A percentile compares a stretch with the other conserved stretches of the same genome.
These are phyloP conservation scores for Tothia fuscella DNA, from an alignment of 2,329 filamentous ascomycete species.

Conservation along the genomic window DNA sequence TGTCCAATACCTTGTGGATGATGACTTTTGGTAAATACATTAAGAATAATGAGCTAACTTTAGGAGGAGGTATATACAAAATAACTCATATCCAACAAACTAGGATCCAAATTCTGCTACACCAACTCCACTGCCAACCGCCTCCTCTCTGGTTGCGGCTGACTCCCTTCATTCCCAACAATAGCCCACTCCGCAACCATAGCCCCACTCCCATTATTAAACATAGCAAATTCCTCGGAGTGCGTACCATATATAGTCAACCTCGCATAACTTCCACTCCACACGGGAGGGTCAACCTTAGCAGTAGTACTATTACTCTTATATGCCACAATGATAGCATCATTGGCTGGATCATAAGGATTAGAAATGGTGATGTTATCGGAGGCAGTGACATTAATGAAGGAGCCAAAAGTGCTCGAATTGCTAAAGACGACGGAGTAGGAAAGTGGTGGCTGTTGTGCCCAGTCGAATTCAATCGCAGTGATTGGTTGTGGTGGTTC, in stretches of 20 bases:
- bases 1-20: no score
- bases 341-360: conserved; percentile 27
- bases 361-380: conserved; percentile 27
- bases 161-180: neutral
- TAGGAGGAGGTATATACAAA: no score
- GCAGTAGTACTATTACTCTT: conserved; percentile 34
- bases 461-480: conserved; percentile 50
- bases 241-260: conserved; percentile 34
- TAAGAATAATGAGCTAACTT: no score
- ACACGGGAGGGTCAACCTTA: conserved; percentile 26
- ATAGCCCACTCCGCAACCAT: conserved; percentile 38
- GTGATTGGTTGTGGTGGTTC: conserved; percentile 28
- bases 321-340: conserved; percentile 28
- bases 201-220: conserved; percentile 25
- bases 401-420: conserved; percentile 17
- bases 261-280: conserved; percentile 33
- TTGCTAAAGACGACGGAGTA: conserved; percentile 47
- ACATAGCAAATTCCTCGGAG: neutral
- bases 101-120: no score
- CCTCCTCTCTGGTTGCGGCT: no score
- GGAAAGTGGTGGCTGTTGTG: conserved; percentile 39
- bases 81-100: no score
- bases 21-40: no score
- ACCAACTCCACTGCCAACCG: no score
- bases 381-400: conserved; percentile 15